A percentile compares a stretch with the other conserved stretches of the same genome.
Evolutionary conservation across 2,329 filamentous ascomycete genomes (phyloP).

Genomic region (Exophiala spinifera): DNA sequence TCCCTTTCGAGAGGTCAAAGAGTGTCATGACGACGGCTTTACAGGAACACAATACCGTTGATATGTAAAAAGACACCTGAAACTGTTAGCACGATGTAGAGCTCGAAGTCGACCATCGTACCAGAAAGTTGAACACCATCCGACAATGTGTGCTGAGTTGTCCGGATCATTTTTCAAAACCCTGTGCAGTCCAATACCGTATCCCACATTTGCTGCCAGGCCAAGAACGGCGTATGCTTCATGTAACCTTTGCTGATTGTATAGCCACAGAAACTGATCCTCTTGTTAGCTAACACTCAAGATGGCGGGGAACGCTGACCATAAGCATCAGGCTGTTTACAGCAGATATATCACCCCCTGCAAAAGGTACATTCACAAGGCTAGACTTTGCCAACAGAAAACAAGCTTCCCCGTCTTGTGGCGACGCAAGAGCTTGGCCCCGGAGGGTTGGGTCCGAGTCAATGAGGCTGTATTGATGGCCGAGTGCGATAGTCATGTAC

Average conservation of each 20-base stretch:
- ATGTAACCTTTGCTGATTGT: slow-evolving; percentile 15
- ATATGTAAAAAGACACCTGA: slow-evolving; percentile 2
- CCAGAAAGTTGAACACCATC: slow-evolving; percentile 10
- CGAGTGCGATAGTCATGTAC: slow-evolving; percentile 18
- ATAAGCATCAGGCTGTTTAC: slow-evolving; percentile 11
- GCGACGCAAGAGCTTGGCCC: background rate
- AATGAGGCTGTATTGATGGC: slow-evolving; percentile 13
- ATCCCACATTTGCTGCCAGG: slow-evolving; percentile 7
- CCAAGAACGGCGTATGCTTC: slow-evolving; percentile 18
- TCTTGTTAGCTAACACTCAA: too few species aligned
- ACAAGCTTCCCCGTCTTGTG: slow-evolving; percentile 11
- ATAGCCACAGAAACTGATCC: slow-evolving; percentile 11
- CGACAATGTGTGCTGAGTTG: slow-evolving; percentile 1
- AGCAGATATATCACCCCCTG: slow-evolving; percentile 15
- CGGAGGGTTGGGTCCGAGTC: slow-evolving; percentile 10
- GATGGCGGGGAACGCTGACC: too few species aligned
- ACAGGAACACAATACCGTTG: too few species aligned
- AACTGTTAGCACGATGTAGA: background rate
- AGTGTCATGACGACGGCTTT: too few species aligned
- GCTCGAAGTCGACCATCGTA: background rate
- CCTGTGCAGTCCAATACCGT: slow-evolving; percentile 17
- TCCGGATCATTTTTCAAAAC: slow-evolving; percentile 3
- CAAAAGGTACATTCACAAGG: slow-evolving; percentile 12
- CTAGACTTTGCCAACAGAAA: slow-evolving; percentile 13
- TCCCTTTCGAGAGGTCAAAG: slow-evolving; percentile 3